phyloP scores from a whole-genome alignment of 192 early-diverging fungal genomes.

The Coemansia sp. region DNA sequence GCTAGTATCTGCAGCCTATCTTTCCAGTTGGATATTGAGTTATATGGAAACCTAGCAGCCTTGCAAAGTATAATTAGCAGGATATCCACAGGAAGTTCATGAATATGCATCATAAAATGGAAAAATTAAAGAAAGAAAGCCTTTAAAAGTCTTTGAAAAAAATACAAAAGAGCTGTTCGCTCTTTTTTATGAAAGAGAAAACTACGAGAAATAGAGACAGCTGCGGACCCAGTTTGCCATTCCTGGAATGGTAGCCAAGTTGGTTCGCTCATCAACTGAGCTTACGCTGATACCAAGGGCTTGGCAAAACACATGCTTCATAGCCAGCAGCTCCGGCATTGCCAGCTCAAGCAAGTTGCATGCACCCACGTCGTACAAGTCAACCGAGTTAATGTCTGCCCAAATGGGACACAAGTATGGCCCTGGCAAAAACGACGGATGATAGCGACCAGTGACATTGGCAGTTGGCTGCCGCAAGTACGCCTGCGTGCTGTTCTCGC shows the following conservation, averaged over 20 bases:
- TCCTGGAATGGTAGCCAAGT: conserved; percentile 35
- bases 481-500: conserved; percentile 31
- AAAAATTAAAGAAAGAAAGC: neutral
- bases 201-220: conserved; percentile 15
- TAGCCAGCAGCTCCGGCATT: conserved; percentile 43
- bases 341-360: conserved; percentile 47
- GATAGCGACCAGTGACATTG: conserved; percentile 43
- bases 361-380: conserved; percentile 46
- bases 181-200: neutral
- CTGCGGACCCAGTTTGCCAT: conserved; percentile 45
- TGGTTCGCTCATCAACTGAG: conserved; percentile 36
- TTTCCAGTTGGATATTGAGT: too few relatives aligned
- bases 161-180: neutral
- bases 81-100: too few relatives aligned
- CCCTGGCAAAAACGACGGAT: conserved; percentile 38
- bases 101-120: neutral
- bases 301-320: conserved; percentile 51
- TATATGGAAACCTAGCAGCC: too few relatives aligned
- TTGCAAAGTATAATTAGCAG: too few relatives aligned
- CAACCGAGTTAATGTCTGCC: conserved; percentile 49
- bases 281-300: conserved; percentile 38
- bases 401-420: conserved; percentile 52
- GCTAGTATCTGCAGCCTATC: too few relatives aligned
- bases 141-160: neutral
- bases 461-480: conserved; percentile 23